phyloP scores from a whole-genome alignment of 345 rosid genomes.

The Toxicodendron radicans region DNA sequence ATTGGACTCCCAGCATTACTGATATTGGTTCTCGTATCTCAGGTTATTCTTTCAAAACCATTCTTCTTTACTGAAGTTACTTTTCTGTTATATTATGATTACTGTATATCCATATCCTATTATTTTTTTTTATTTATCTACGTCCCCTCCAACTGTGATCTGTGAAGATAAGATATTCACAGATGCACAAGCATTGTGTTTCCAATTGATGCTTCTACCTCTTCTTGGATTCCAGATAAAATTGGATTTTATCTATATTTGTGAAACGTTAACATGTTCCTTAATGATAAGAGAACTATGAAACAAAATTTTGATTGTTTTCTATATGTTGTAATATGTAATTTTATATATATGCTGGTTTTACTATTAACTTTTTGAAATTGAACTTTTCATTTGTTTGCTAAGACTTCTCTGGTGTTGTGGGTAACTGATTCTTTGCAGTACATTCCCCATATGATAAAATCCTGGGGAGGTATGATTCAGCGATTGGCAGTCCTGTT shows the following conservation, averaged over 20 bases:
- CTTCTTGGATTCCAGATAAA: background rate
- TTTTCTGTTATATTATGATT: background rate
- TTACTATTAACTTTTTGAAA: no score
- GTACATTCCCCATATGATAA: conserved; percentile 64
- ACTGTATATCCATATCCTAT: background rate
- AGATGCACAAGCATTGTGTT: background rate
- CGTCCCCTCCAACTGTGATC: background rate
- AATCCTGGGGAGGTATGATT: conserved; percentile 39
- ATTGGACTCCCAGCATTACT: conserved; percentile 82
- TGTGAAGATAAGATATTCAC: background rate
- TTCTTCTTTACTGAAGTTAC: background rate
- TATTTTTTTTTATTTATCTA: background rate
- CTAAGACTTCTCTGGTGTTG: conserved; percentile 2
- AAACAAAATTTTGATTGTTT: no score
- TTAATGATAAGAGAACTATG: no score
- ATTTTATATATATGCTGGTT: no score
- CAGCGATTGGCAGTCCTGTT: conserved; percentile 62
- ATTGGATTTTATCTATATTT: background rate
- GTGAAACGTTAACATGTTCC: background rate
- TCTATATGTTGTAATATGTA: no score
- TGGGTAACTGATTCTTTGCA: conserved; percentile 29
- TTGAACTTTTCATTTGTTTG: background rate
- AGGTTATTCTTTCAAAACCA: conserved; percentile 43
- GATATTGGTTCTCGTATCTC: conserved; percentile 62
- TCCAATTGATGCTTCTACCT: background rate